phyloP scores from a whole-genome alignment of 345 rosid genomes.

The Rhodamnia rubescens region DNA sequence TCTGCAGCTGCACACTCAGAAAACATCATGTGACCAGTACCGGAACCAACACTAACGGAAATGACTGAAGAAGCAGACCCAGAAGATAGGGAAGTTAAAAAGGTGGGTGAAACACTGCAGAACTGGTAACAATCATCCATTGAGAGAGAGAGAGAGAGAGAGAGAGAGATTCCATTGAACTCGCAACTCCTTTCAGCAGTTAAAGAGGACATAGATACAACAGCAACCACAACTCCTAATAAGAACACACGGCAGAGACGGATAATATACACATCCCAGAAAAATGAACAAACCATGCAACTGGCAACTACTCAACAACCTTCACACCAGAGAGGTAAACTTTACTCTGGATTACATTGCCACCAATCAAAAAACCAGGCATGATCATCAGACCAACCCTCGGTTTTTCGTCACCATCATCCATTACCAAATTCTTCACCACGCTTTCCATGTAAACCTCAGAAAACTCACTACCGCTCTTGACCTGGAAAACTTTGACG shows the following conservation, averaged over 20 bases:
- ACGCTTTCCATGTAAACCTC: slow-evolving; percentile 10
- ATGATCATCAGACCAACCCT: slow-evolving; percentile 13
- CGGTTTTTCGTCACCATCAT: not conserved
- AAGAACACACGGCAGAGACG: not conserved
- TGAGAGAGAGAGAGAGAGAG: not conserved
- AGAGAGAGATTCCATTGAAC: not conserved
- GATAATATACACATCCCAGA: not conserved
- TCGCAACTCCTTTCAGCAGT: not conserved
- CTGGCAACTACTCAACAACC: slow-evolving; percentile 7
- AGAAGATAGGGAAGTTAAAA: not conserved
- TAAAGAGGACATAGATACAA: not conserved
- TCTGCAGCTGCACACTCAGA: not conserved
- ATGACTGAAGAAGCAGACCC: not conserved
- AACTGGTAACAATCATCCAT: not conserved
- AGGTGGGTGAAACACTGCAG: not conserved
- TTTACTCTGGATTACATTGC: slow-evolving; percentile 3
- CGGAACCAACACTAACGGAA: not conserved
- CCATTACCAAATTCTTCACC: slow-evolving; percentile 1
- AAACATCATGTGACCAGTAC: not conserved
- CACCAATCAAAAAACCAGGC: slow-evolving; percentile 7
- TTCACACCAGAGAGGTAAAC: slow-evolving; percentile 15
- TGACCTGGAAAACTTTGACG: slow-evolving; percentile 9
- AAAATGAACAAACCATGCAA: not conserved
- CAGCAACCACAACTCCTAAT: not conserved
- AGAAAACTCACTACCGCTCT: slow-evolving; percentile 6